Evolutionary conservation across 1,284 basidiomycete species (phyloP).

Genomic region (Trichosporon sp.): DNA sequence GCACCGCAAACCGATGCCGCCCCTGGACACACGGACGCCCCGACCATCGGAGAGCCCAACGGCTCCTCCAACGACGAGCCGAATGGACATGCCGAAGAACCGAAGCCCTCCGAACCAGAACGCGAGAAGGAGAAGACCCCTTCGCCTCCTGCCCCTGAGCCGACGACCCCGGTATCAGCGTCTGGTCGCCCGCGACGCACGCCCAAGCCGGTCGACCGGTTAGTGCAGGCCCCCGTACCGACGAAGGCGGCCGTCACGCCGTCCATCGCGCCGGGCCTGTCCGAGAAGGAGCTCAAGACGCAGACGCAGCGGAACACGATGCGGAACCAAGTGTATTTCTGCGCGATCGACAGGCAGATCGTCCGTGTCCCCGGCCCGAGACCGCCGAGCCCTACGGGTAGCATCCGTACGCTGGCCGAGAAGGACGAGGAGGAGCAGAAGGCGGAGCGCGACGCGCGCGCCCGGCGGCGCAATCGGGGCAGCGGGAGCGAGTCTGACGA

Average conservation of each 20-base stretch:
- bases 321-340: slow-evolving; percentile 46
- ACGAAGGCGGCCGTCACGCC: neutral
- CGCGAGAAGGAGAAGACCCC: neutral
- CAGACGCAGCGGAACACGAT: slow-evolving; percentile 42
- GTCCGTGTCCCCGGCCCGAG: slow-evolving; percentile 64
- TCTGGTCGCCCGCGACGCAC: neutral
- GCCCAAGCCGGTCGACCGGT: neutral
- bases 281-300: slow-evolving; percentile 43
- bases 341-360: slow-evolving; percentile 52
- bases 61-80: neutral
- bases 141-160: neutral
- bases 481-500: slow-evolving; percentile 50
- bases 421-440: slow-evolving; percentile 65
- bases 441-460: slow-evolving; percentile 60
- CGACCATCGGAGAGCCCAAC: no score
- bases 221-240: neutral
- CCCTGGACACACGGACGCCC: neutral
- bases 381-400: slow-evolving; percentile 72
- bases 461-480: slow-evolving; percentile 59
- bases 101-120: neutral
- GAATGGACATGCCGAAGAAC: neutral
- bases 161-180: neutral
- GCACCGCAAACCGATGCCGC: no score
- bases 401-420: slow-evolving; percentile 66
- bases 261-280: slow-evolving; percentile 30